Evolutionary conservation across 2,329 filamentous ascomycete genomes (phyloP).

Genomic region (Hymenoscyphus salicellus): DNA sequence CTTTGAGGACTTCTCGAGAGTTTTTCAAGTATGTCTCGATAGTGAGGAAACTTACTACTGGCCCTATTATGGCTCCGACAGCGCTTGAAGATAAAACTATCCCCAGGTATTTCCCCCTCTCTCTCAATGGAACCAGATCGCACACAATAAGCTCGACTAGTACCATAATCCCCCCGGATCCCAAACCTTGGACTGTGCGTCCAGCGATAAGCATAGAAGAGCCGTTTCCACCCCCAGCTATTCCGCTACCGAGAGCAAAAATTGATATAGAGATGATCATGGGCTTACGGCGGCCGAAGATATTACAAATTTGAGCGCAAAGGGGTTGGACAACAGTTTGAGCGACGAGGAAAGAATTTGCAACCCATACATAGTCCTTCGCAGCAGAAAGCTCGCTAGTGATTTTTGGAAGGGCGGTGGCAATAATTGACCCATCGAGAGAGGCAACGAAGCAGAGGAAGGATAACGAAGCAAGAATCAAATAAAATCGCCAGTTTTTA

Average conservation of each 20-base stretch:
- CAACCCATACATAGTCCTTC: slow-evolving; percentile 8
- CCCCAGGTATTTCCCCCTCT: background rate
- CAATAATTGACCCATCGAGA: background rate
- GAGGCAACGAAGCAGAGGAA: background rate
- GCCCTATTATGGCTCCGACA: background rate
- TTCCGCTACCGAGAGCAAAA: background rate
- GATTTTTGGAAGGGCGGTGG: background rate
- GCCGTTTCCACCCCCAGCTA: background rate
- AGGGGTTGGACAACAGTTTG: slow-evolving; percentile 7
- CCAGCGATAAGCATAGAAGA: background rate
- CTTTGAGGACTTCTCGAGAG: too few species aligned
- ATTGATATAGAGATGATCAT: background rate
- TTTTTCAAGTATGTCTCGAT: too few species aligned
- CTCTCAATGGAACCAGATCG: background rate
- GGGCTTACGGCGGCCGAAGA: background rate
- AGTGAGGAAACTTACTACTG: background rate
- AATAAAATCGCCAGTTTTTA: too few species aligned
- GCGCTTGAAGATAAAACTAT: background rate
- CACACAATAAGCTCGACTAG: background rate
- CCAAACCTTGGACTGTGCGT: background rate
- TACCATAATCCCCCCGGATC: background rate
- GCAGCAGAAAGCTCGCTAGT: slow-evolving; percentile 3
- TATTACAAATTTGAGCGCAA: slow-evolving; percentile 7
- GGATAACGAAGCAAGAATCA: background rate
- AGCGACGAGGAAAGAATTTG: slow-evolving; percentile 11